A percentile compares a stretch with the other conserved stretches of the same genome.
These are phyloP conservation scores for Didymella arachidicola DNA, from an alignment of 2,329 filamentous ascomycete genomes.

Conservation along the genomic window DNA sequence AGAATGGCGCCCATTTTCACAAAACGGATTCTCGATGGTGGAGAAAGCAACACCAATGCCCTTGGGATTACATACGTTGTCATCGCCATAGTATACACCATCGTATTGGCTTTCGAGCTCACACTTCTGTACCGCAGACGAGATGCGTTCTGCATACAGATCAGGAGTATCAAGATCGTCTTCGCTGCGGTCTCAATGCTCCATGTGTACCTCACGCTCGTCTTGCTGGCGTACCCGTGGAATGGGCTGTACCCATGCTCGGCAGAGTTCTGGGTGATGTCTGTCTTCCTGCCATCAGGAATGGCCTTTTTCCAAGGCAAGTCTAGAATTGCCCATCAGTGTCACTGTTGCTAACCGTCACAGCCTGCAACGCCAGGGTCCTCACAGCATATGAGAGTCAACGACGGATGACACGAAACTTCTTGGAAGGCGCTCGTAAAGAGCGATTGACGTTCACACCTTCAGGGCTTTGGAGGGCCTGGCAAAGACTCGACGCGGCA, in stretches of 20 bases:
- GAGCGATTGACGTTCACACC: conserved; percentile 43
- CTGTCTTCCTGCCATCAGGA: conserved; percentile 48
- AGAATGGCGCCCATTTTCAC: conserved; percentile 42
- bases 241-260: conserved; percentile 47
- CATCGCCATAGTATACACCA: conserved; percentile 44
- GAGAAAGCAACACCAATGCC: conserved; percentile 41
- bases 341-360: conserved; percentile 8
- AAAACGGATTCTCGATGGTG: conserved; percentile 42
- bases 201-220: conserved; percentile 48
- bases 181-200: conserved; percentile 47
- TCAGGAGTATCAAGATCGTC: conserved; percentile 45
- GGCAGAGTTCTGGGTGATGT: conserved; percentile 53
- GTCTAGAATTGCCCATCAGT: background rate
- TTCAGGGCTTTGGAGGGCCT: conserved; percentile 40
- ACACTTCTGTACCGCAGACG: conserved; percentile 42
- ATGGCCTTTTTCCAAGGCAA: conserved; percentile 52
- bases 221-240: conserved; percentile 49
- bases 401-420: conserved; percentile 44
- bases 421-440: conserved; percentile 46
- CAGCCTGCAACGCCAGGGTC: conserved; percentile 49
- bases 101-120: conserved; percentile 41
- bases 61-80: conserved; percentile 46
- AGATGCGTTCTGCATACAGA: conserved; percentile 43
- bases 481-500: conserved; percentile 43
- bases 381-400: conserved; percentile 49